Conservation (phyloP, 2,329 filamentous ascomycete species). For the Pseudofabraea citricarpa region DNA sequence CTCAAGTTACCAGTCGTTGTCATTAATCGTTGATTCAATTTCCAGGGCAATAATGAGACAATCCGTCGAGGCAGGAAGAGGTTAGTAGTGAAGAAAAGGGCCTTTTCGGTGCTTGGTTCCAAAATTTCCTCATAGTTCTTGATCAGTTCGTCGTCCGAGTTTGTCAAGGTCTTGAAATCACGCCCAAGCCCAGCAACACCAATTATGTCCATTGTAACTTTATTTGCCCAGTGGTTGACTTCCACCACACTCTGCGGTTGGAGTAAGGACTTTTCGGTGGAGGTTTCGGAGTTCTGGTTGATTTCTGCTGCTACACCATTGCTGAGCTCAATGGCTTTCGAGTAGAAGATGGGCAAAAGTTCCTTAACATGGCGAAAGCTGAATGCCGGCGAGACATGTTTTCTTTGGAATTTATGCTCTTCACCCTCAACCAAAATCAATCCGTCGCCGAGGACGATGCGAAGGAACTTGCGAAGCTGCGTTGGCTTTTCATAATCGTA, state of each 20-base stretch:
- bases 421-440: conserved; percentile 73
- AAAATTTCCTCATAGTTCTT: conserved; percentile 52
- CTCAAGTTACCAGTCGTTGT: conserved; percentile 54
- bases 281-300: conserved; percentile 29
- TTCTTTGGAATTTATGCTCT: conserved; percentile 76
- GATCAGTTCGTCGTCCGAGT: conserved; percentile 55
- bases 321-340: conserved; percentile 64
- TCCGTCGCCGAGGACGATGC: conserved; percentile 62
- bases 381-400: conserved; percentile 75
- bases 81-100: conserved; percentile 50
- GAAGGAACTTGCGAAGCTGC: conserved; percentile 49
- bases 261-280: conserved; percentile 21
- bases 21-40: conserved; percentile 60
- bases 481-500: conserved; percentile 65
- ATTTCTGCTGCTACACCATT: conserved; percentile 50
- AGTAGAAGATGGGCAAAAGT: conserved; percentile 79
- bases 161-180: conserved; percentile 60
- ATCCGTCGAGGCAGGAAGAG: conserved; percentile 60
- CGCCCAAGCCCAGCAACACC: conserved; percentile 66
- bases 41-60: conserved; percentile 57
- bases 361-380: conserved; percentile 77
- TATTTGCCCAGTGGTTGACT: conserved; percentile 56
- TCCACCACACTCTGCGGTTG: conserved; percentile 42
- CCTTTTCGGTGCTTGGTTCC: conserved; percentile 43
- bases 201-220: conserved; percentile 70